These are phyloP conservation scores for Cryptococcus sp. DNA, from an alignment of 1,284 basidiomycete species.

Conservation along the genomic window DNA sequence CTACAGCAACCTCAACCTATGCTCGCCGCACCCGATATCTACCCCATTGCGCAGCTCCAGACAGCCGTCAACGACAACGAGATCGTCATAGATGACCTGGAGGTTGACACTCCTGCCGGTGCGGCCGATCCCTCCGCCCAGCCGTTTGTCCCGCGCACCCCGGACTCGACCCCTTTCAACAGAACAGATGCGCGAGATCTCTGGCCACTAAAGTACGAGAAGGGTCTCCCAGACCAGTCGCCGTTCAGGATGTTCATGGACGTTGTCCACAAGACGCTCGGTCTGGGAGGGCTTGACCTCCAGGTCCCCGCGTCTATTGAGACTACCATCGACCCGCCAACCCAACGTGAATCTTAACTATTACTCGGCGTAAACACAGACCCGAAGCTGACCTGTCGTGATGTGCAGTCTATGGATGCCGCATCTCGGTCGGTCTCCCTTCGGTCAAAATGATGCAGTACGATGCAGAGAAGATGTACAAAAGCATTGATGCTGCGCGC, in stretches of 20 bases:
- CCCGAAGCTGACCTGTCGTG: background rate
- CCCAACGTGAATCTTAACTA: slow-evolving; percentile 2
- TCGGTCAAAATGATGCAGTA: slow-evolving; percentile 10
- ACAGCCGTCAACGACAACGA: background rate
- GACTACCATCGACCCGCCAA: slow-evolving; percentile 1
- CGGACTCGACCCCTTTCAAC: no score
- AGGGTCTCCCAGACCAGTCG: background rate
- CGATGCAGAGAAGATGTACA: slow-evolving; percentile 7
- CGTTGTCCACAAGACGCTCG: slow-evolving; percentile 3
- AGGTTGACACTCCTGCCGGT: background rate
- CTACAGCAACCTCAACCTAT: no score
- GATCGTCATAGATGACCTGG: slow-evolving; percentile 3
- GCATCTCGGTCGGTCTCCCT: slow-evolving; percentile 7
- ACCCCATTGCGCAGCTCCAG: background rate
- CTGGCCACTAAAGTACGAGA: no score
- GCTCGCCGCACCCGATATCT: no score
- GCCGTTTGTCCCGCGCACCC: no score
- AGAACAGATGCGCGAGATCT: no score
- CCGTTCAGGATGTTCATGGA: slow-evolving; percentile 4
- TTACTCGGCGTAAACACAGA: background rate
- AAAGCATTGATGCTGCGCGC: slow-evolving; percentile 10
- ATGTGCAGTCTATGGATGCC: slow-evolving; percentile 15
- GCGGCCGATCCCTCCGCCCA: no score
- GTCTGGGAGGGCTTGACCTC: slow-evolving; percentile 3
- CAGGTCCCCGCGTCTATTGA: background rate